Conservation (phyloP, 352 stramenopile species). For the Albugo candida region DNA sequence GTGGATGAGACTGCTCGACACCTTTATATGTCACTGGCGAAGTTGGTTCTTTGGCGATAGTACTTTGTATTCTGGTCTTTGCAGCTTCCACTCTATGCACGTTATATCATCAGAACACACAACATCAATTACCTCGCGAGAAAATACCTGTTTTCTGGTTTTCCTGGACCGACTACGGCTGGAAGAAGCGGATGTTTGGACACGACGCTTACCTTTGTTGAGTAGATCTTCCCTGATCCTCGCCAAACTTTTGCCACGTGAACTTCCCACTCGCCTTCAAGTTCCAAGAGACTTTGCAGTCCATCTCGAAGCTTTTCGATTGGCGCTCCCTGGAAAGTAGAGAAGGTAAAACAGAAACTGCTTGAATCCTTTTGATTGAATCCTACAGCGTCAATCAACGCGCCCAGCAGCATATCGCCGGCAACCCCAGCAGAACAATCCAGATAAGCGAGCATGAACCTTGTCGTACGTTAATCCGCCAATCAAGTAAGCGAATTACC, state of each 20-base stretch:
- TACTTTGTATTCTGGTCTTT: too few species aligned
- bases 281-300: slow-evolving; percentile 17
- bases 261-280: slow-evolving; percentile 79
- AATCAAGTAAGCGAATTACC: too few species aligned
- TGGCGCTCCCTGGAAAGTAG: slow-evolving; percentile 23
- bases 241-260: slow-evolving; percentile 48
- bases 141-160: not conserved
- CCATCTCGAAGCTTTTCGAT: slow-evolving; percentile 31
- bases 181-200: slow-evolving; percentile 68
- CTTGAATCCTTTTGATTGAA: not conserved
- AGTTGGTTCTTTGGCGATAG: too few species aligned
- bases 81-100: too few species aligned
- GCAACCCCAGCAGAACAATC: slow-evolving; percentile 81
- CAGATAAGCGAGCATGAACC: slow-evolving; percentile 53
- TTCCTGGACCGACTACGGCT: slow-evolving; percentile 17
- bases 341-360: slow-evolving; percentile 2
- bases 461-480: not conserved
- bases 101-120: not conserved
- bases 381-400: slow-evolving; percentile 66
- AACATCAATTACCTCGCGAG: not conserved
- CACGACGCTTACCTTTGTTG: slow-evolving; percentile 71
- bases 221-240: slow-evolving; percentile 76
- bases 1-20: slow-evolving; percentile 3
- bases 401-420: slow-evolving; percentile 82
- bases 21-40: too few species aligned